Evolutionary conservation across 2,329 filamentous ascomycete species (phyloP).

Genomic region (Aspergillus sp.): DNA sequence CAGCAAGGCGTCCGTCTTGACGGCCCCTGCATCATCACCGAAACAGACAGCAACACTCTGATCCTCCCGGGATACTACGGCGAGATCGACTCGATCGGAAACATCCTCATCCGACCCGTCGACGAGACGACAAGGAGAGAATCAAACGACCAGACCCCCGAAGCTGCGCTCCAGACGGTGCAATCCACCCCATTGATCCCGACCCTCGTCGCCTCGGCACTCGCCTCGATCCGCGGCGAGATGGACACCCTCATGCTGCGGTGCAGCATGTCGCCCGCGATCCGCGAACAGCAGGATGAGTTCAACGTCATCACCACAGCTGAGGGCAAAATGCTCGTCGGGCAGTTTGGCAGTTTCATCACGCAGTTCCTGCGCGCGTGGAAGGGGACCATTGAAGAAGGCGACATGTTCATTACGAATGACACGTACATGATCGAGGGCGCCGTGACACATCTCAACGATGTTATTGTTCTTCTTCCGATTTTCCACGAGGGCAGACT

Average conservation of each 20-base stretch:
- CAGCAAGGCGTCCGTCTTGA: conserved; percentile 46
- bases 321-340: conserved; percentile 56
- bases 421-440: conserved; percentile 56
- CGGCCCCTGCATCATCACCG: conserved; percentile 54
- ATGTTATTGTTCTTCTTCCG: conserved; percentile 55
- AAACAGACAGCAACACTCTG: conserved; percentile 58
- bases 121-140: conserved; percentile 29
- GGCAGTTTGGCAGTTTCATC: conserved; percentile 58
- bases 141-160: conserved; percentile 36
- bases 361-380: conserved; percentile 52
- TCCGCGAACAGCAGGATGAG: conserved; percentile 57
- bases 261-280: conserved; percentile 56
- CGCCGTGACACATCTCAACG: conserved; percentile 56
- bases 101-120: conserved; percentile 53
- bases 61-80: conserved; percentile 54
- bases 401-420: conserved; percentile 57
- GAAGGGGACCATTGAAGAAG: conserved; percentile 54
- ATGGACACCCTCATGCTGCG: conserved; percentile 59
- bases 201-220: conserved; percentile 50
- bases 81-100: conserved; percentile 54
- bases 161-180: conserved; percentile 41
- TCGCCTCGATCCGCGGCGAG: conserved; percentile 53
- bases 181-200: conserved; percentile 49
- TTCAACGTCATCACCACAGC: conserved; percentile 59
- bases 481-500: conserved; percentile 52